These are phyloP conservation scores for Kluyveromyces lactis DNA, from an alignment of 805 yeast genomes.

Conservation along the genomic window DNA sequence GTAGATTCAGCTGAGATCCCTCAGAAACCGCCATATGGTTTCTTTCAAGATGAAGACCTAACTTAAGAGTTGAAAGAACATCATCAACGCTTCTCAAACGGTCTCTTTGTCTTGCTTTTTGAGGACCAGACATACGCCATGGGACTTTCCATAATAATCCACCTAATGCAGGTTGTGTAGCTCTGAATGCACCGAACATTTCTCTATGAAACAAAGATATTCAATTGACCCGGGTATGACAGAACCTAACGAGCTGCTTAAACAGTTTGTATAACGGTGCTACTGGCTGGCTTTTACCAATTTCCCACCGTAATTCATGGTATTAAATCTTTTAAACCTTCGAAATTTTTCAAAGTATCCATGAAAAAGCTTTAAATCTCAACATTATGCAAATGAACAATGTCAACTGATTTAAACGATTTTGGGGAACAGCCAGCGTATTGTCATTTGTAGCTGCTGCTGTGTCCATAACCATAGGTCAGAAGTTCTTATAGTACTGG, in stretches of 20 bases:
- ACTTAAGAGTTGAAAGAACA: conserved; percentile 44
- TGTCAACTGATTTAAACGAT: no score
- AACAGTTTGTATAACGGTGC: no score
- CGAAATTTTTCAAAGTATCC: no score
- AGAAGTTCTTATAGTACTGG: no score
- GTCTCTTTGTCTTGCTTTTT: conserved; percentile 76
- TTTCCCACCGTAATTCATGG: no score
- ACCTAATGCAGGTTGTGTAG: conserved; percentile 21
- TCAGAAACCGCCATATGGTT: conserved; percentile 15
- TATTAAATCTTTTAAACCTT: no score
- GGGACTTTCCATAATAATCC: conserved; percentile 52
- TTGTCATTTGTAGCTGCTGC: no score
- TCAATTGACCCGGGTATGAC: background rate
- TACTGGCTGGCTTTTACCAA: no score
- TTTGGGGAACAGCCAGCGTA: no score
- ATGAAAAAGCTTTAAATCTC: no score
- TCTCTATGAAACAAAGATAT: background rate
- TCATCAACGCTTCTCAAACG: conserved; percentile 77
- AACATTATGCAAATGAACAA: no score
- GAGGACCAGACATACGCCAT: conserved; percentile 69
- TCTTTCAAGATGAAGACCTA: conserved; percentile 24
- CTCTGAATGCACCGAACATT: conserved; percentile 29
- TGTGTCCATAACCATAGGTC: no score
- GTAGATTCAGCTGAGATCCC: conserved; percentile 12
- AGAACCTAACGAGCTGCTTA: background rate